Percentiles rank a stretch among this genome's conserved stretches.
phyloP scores from a whole-genome alignment of 495 filamentous ascomycete genomes.

The Xylaria venustula region DNA sequence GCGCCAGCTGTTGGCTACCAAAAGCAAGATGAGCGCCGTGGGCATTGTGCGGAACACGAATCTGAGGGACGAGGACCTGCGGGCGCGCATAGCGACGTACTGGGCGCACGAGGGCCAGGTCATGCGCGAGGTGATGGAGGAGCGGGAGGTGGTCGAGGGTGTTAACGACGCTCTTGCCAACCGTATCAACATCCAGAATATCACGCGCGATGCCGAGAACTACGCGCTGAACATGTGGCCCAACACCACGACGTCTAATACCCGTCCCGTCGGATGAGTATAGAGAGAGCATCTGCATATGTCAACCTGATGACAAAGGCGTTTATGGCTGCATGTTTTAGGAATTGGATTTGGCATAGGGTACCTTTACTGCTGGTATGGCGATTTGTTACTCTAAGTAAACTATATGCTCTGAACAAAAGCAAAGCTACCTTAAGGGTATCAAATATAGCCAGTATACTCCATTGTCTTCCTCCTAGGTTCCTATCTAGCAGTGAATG shows the following conservation, averaged over 20 bases:
- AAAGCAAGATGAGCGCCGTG: constrained; percentile 47
- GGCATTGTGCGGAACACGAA: constrained; percentile 59
- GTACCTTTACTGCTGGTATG: no score
- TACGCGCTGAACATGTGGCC: constrained; percentile 50
- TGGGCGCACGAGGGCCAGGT: constrained; percentile 54
- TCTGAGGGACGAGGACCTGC: constrained; percentile 50
- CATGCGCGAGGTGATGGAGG: constrained; percentile 60
- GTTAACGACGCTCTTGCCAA: constrained; percentile 54
- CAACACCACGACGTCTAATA: no score
- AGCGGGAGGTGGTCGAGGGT: constrained; percentile 57
- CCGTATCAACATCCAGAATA: constrained; percentile 48
- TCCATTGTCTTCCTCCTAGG: no score
- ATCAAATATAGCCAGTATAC: no score
- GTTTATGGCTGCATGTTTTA: neutral
- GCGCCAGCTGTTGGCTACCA: constrained; percentile 36
- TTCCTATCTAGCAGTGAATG: no score
- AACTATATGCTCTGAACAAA: no score
- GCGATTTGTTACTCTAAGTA: no score
- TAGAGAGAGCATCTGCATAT: no score
- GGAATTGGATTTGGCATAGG: neutral
- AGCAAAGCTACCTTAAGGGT: no score
- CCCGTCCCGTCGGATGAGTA: no score
- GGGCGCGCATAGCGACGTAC: constrained; percentile 43
- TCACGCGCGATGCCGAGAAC: constrained; percentile 53
- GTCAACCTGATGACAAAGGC: neutral